Conservation (phyloP, 2,329 filamentous ascomycete genomes). For the Colletotrichum zoysiae region DNA sequence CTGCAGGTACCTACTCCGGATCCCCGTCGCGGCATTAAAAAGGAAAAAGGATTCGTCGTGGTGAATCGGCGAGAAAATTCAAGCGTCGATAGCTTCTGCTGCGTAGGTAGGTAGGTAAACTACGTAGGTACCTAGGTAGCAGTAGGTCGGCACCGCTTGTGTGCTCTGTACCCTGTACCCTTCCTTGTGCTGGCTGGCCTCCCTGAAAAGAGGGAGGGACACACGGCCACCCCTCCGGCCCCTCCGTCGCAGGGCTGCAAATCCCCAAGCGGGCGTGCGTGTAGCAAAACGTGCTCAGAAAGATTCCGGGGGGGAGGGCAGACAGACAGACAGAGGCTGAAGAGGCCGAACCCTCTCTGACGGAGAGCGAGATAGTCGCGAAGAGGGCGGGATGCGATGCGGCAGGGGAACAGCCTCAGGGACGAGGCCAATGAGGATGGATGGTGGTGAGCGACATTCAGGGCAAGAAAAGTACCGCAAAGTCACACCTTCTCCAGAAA, state of each 20-base stretch:
- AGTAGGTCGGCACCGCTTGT: too few species aligned
- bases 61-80: not conserved
- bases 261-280: conserved; percentile 22
- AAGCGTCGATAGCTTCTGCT: conserved; percentile 2
- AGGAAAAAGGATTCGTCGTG: not conserved
- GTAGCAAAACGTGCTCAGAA: conserved; percentile 38
- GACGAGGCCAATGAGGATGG: not conserved
- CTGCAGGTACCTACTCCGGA: not conserved
- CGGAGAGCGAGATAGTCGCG: conserved; percentile 35
- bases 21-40: conserved; percentile 31
- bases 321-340: not conserved
- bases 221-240: not conserved
- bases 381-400: conserved; percentile 28
- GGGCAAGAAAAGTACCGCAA: not conserved
- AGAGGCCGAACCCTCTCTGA: conserved; percentile 11
- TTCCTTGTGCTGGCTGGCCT: not conserved
- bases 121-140: too few species aligned
- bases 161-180: too few species aligned
- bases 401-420: conserved; percentile 20
- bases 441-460: not conserved
- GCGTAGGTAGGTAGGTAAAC: too few species aligned
- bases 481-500: conserved; percentile 18
- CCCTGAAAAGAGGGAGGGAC: not conserved
- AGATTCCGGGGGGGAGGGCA: conserved; percentile 28
- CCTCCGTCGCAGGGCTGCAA: conserved; percentile 24